Evolutionary conservation across 2,329 filamentous ascomycete genomes (phyloP), one percentile per base, ranked within the genome.

Genomic region (Tolypocladium amazonense): DNA sequence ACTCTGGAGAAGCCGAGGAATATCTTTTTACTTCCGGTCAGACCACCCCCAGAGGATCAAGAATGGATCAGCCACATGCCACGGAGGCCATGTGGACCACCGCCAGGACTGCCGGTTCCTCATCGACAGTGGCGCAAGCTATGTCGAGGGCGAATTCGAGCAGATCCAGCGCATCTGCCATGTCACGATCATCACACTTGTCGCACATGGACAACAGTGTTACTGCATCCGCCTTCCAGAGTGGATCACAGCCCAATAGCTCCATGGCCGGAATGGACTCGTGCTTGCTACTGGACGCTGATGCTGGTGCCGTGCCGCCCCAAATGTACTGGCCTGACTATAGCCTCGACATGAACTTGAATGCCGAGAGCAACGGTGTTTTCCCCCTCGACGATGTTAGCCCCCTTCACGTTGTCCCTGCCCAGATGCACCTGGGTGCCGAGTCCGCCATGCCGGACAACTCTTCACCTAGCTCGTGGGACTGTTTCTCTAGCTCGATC

Each of bases 1-100:
- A 77, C 65, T 72, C 76, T 67, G 79, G 77, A 77, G 81, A 84
- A 64, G 66, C 76, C 67, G 82, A 83, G 75, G 81, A 83, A 60
- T 81, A 76, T 72, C 71, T 79, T 67, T 81, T 79, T 71, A 75
- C 77, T 67, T 81, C 81, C 72, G 80, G 79, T 70, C 79, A 82
- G 64, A 78, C 77, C 69, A 82, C 80, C 60, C 79, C 81, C 67
- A 75, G 77, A 77, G 79, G 73, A 76, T 68, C 71, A 63, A 70
- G 69, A 64, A 66, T 79, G 73, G 76, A 79, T 67, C 76, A 77
- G 61, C 68, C 70, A 70, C 77, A 81, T 63, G 66, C 73, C 65
- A 67, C 75, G 67, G 79, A 82, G 61, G 73, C 73, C 71, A 75
- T 79, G 68, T 84, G 82, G 81, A 74, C 74, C 59, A 64, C 73